Base-by-base conservation (phyloP, 495 filamentous ascomycete species). In the Daldinia concentrica region DNA sequence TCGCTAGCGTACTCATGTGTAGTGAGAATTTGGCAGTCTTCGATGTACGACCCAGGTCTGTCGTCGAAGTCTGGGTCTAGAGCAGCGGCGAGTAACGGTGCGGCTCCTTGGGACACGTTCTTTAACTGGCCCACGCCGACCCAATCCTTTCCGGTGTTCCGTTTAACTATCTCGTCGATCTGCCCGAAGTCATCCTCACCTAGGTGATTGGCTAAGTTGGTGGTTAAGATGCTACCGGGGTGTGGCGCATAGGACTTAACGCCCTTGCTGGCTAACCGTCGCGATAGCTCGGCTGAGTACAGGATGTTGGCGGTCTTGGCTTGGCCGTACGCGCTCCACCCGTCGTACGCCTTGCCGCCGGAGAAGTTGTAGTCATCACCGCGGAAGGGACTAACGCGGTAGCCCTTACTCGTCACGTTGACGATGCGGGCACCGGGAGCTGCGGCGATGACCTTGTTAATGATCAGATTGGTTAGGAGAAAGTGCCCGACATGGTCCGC, bases 261-360 rank as follows among this genome's bases (percentile, higher is more conserved):
- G 19, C 78, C 79, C 15, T 68, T 58, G 4, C 45, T 12, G 4
- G 60, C 71, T 5, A 86, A 73, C 17, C 81, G 84, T 22, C 68
- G 60, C 30, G 82, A 76, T 0, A 91, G 81, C 30, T 81, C 84
- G 0, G 81, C 71, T 0, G 87, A 74, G 62, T 84, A 88, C 15
- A 90, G 79, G 41, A 90, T 82, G 78, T 89, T 89, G n/a, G 86
- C 86, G 9, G 83, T 83, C 76, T 91, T 90, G n/a, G 82, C 82
- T 48, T 87, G 84, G 14, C 83, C 86, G 73, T 90, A 90, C 12
- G 83, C 79, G 14, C 62, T 72, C 72, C 79, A 85, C 2, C 76
- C 77, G 64, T 79, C 78, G 73, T 85, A 86, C 2, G 68, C 74
- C 29, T 57, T 70, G 48, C 71, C 76, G 39, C 59, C 77, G 48